phyloP scores from a whole-genome alignment of 1,139 yeast genomes.

The Protomyces macrosporus region DNA sequence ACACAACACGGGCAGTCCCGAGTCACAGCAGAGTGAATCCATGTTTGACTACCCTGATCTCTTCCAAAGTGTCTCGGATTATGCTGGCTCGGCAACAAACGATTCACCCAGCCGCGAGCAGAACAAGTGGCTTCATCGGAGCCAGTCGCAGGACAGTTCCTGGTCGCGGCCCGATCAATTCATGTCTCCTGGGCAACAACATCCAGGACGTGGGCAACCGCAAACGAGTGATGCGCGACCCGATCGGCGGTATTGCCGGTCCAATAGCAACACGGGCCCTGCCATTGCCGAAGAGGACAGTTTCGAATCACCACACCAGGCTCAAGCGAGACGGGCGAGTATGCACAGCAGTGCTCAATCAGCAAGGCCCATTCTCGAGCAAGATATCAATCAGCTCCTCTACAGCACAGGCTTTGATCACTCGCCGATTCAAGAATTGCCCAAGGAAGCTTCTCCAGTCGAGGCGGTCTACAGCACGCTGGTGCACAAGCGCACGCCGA shows the following conservation, averaged over 20 bases:
- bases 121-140: background rate
- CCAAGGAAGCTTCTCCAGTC: background rate
- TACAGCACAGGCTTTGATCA: background rate
- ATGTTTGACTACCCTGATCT: background rate
- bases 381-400: background rate
- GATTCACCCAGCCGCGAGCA: background rate
- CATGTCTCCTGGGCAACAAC: background rate
- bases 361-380: background rate
- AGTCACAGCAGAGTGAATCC: background rate
- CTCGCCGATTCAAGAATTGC: background rate
- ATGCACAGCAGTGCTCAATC: background rate
- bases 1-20: background rate
- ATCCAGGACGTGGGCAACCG: background rate
- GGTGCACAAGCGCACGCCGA: conserved; percentile 2
- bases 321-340: background rate
- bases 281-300: background rate
- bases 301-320: background rate
- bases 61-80: background rate
- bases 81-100: background rate
- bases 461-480: background rate
- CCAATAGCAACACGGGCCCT: background rate
- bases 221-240: background rate
- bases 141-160: background rate
- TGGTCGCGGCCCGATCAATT: background rate
- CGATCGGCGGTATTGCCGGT: background rate